Base-by-base conservation (phyloP, 768 basidiomycete genomes). In the Strobilomyces confusus region DNA sequence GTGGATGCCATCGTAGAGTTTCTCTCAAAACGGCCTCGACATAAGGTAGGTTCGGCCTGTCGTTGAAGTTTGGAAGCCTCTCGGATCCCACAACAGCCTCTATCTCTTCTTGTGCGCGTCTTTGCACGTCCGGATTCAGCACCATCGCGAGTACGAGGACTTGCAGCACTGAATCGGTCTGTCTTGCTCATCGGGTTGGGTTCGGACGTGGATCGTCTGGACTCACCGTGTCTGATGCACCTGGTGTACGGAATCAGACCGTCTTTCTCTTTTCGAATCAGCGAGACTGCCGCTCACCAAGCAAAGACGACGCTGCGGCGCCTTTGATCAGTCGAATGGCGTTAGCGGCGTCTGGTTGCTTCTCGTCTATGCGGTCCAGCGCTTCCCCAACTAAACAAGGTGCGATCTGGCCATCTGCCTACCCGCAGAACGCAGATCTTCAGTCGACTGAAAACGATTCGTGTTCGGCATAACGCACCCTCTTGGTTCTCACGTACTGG, bases 1-100 rank as follows among this genome's bases (percentile, higher is more conserved):
- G 44, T 14, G 54, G 54, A 42, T 55, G 50, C 44, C 50, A 52
- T 34, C 54, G 54, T 1, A 55, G 32, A 19, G 54, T 52, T 40
- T 51, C 50, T 44, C 50, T 51, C 13, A 29, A 20, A 34, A 51
- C 34, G 13, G 50, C 50, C 20, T 51, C 50, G 19, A 51, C 20
- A 37, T 51, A 51, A 20, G 50, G 50, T 19, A 51, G 25, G 34
- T 44, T 44, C 15, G 42, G 43, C 19, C 50, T 20, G 9, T 51
- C 50, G 14, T 34, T 37, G 26, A 37, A 51, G 43, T 42, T 22
- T 2, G 54, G 54, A 29, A 55, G 50, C 20, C 54, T 40, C n/a
- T 55, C 49, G 3, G 25, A 42, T 36, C 54, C 54, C 12, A 55
- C 33, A 40, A 52, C 50, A 34, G 49, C 50, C 46, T 30, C 44